A percentile compares a stretch with the other conserved stretches of the same genome.
Evolutionary conservation across 352 stramenopile species (phyloP).

Genomic region (Pythium sp.): DNA sequence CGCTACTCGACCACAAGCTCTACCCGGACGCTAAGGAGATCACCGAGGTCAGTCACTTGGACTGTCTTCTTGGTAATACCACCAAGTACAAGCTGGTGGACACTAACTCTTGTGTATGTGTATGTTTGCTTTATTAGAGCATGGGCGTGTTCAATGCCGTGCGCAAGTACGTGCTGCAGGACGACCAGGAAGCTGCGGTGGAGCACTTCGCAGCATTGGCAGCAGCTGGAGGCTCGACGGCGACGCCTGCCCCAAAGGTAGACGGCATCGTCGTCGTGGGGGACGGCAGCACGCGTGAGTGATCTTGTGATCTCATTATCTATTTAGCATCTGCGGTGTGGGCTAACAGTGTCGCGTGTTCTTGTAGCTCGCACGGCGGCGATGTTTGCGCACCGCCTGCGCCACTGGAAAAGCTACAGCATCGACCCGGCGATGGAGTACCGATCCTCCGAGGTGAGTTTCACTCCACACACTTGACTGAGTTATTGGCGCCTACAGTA

Average conservation of each 20-base stretch:
- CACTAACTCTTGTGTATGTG: background rate
- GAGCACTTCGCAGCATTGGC: background rate
- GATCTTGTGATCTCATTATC: background rate
- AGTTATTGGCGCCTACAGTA: background rate
- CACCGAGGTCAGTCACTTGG: constrained; percentile 47
- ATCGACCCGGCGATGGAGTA: constrained; percentile 78
- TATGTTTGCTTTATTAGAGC: constrained; percentile 32
- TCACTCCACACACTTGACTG: background rate
- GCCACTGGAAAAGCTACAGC: constrained; percentile 75
- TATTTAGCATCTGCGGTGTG: background rate
- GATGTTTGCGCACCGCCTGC: constrained; percentile 72
- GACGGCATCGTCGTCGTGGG: constrained; percentile 79
- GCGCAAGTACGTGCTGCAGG: constrained; percentile 52
- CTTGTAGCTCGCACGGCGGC: constrained; percentile 61
- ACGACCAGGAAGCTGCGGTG: constrained; percentile 13
- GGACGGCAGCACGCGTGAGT: constrained; percentile 76
- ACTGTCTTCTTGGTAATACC: background rate
- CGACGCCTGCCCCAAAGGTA: constrained; percentile 18
- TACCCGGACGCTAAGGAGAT: constrained; percentile 85
- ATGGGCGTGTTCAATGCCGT: constrained; percentile 86
- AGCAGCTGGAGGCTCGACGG: background rate
- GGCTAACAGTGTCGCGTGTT: background rate
- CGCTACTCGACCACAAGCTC: constrained; percentile 64
- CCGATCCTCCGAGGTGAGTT: constrained; percentile 34
- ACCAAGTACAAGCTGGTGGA: background rate